phyloP scores from a whole-genome alignment of 495 filamentous ascomycete genomes.

The Viridothelium virens region DNA sequence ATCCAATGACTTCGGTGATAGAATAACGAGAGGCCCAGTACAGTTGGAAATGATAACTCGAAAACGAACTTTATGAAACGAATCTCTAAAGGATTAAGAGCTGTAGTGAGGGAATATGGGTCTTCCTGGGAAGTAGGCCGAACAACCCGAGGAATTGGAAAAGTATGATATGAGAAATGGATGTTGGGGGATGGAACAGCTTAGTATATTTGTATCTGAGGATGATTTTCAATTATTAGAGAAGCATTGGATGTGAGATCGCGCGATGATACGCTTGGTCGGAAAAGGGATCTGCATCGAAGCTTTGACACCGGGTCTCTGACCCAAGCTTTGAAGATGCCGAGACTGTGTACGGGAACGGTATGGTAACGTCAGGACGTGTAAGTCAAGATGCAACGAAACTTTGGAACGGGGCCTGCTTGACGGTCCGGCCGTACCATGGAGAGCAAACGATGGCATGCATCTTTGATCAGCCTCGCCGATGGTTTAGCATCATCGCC shows the following conservation, averaged over 20 bases:
- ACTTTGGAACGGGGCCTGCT: slow-evolving; percentile 4
- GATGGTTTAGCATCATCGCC: slow-evolving; percentile 12
- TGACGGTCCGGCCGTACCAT: background rate
- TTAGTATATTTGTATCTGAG: slow-evolving; percentile 28
- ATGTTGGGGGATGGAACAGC: slow-evolving; percentile 16
- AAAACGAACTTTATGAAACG: background rate
- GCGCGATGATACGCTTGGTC: slow-evolving; percentile 24
- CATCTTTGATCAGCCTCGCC: slow-evolving; percentile 3
- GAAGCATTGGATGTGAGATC: slow-evolving; percentile 19
- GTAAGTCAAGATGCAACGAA: slow-evolving; percentile 7
- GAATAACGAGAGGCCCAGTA: background rate
- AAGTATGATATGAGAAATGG: slow-evolving; percentile 17
- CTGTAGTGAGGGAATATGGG: background rate
- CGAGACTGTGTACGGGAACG: slow-evolving; percentile 25
- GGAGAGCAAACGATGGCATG: slow-evolving; percentile 10
- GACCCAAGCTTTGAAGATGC: slow-evolving; percentile 14
- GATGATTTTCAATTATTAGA: background rate
- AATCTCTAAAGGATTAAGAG: background rate
- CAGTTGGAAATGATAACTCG: background rate
- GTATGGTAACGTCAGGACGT: slow-evolving; percentile 23
- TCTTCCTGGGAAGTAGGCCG: slow-evolving; percentile 5
- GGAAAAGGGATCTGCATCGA: slow-evolving; percentile 24
- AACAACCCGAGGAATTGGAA: slow-evolving; percentile 9
- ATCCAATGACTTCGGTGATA: background rate
- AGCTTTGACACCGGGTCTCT: slow-evolving; percentile 10